Evolutionary conservation across 352 stramenopile species (phyloP).

Genomic region (Pythium periplocum): DNA sequence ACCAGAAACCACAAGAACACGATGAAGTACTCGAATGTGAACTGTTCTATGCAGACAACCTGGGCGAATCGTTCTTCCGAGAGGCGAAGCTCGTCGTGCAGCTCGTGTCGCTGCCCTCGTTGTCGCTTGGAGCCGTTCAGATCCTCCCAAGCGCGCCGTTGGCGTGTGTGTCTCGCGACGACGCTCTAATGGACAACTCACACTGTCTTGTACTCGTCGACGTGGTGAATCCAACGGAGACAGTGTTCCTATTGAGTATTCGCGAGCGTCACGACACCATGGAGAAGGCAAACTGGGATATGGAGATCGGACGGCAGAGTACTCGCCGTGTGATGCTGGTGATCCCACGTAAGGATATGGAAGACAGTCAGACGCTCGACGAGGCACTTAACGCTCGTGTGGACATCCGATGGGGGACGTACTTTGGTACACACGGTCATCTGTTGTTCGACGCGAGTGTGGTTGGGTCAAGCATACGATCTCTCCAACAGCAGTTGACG

Average conservation of each 20-base stretch:
- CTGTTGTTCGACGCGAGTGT: constrained; percentile 16
- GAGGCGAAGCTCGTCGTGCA: constrained; percentile 44
- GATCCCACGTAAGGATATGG: constrained; percentile 4
- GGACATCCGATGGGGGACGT: constrained; percentile 17
- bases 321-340: constrained; percentile 12
- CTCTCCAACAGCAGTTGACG: too few relatives aligned
- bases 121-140: constrained; percentile 32
- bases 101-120: constrained; percentile 45
- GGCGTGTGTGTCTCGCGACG: neutral
- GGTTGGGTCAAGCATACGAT: too few relatives aligned
- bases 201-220: constrained; percentile 46
- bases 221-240: constrained; percentile 67
- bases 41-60: too few relatives aligned
- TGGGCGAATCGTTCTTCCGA: constrained; percentile 29
- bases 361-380: neutral
- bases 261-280: constrained; percentile 1
- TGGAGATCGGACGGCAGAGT: constrained; percentile 22
- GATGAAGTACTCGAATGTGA: too few relatives aligned
- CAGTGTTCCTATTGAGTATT: constrained; percentile 48
- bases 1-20: too few relatives aligned
- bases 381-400: constrained; percentile 10
- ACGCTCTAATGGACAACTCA: constrained; percentile 29
- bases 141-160: constrained; percentile 20
- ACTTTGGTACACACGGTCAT: constrained; percentile 16
- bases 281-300: constrained; percentile 6